phyloP scores from a whole-genome alignment of 768 basidiomycete genomes.

The Hericium erinaceus region DNA sequence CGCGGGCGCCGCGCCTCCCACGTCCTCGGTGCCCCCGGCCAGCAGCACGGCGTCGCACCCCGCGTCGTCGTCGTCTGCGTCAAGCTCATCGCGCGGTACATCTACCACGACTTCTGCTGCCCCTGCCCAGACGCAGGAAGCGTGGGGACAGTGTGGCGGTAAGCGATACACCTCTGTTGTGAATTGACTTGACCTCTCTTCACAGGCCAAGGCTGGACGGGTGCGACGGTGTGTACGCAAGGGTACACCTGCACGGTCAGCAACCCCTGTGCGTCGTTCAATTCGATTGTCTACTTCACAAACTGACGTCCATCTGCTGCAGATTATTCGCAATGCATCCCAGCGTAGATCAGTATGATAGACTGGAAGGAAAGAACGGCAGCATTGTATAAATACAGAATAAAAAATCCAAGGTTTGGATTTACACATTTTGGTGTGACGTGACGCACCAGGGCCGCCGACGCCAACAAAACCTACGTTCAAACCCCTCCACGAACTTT shows the following conservation, averaged over 20 bases:
- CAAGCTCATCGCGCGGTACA: neutral
- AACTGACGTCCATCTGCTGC: neutral
- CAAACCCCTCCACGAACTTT: too few relatives aligned
- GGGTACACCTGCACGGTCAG: conserved; percentile 25
- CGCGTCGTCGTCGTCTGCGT: conserved; percentile 19
- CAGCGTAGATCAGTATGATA: conserved; percentile 3
- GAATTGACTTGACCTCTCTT: neutral
- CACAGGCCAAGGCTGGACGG: conserved; percentile 28
- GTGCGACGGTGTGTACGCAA: conserved; percentile 29
- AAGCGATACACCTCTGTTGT: neutral
- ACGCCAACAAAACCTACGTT: too few relatives aligned
- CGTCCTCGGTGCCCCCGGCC: conserved; percentile 16
- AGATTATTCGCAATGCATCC: conserved; percentile 41
- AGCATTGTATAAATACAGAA: too few relatives aligned
- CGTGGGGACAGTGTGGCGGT: conserved; percentile 38
- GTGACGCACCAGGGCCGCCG: too few relatives aligned
- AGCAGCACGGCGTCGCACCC: conserved; percentile 9
- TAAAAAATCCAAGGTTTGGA: too few relatives aligned
- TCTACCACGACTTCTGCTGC: neutral
- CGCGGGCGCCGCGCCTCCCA: conserved; percentile 11
- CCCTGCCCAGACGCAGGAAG: conserved; percentile 11
- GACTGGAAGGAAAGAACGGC: neutral
- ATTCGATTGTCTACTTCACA: neutral
- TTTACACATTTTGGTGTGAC: too few relatives aligned
- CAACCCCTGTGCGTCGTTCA: conserved; percentile 30